phyloP scores from a whole-genome alignment of 306 rosid species.

The Pterocarpus santalinus region DNA sequence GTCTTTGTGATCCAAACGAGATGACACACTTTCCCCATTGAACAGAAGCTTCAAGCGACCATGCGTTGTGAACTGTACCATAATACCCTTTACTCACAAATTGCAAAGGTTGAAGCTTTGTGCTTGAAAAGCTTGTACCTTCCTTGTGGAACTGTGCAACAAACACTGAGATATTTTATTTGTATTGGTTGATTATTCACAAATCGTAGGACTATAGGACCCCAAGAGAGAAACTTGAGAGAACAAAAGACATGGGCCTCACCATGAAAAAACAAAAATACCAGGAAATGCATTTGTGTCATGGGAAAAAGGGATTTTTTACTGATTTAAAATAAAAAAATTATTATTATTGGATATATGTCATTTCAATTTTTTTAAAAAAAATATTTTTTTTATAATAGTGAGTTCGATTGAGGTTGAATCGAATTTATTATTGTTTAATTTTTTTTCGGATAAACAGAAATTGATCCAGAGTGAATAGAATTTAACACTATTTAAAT shows the following conservation, averaged over 20 bases:
- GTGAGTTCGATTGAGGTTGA: too few species aligned
- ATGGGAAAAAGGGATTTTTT: conserved; percentile 56
- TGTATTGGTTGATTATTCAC: conserved; percentile 43
- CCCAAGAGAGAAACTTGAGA: conserved; percentile 37
- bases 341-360: too few species aligned
- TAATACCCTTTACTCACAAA: conserved; percentile 28
- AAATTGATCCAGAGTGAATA: too few species aligned
- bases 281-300: conserved; percentile 32
- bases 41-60: conserved; percentile 72
- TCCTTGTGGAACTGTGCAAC: conserved; percentile 30
- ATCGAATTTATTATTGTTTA: too few species aligned
- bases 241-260: conserved; percentile 30
- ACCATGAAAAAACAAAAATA: conserved; percentile 13
- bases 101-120: conserved; percentile 22
- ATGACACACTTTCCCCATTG: conserved; percentile 67
- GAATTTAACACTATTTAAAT: too few species aligned
- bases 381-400: too few species aligned
- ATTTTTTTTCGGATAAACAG: too few species aligned
- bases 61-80: conserved; percentile 77
- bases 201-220: conserved; percentile 7
- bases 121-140: conserved; percentile 35
- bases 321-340: conserved; percentile 9
- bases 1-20: conserved; percentile 68
- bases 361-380: too few species aligned
- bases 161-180: conserved; percentile 30